Evolutionary conservation across 202 grass and related monocot species (phyloP), one percentile per base, ranked within the genome.

Genomic region (Setaria italica): DNA sequence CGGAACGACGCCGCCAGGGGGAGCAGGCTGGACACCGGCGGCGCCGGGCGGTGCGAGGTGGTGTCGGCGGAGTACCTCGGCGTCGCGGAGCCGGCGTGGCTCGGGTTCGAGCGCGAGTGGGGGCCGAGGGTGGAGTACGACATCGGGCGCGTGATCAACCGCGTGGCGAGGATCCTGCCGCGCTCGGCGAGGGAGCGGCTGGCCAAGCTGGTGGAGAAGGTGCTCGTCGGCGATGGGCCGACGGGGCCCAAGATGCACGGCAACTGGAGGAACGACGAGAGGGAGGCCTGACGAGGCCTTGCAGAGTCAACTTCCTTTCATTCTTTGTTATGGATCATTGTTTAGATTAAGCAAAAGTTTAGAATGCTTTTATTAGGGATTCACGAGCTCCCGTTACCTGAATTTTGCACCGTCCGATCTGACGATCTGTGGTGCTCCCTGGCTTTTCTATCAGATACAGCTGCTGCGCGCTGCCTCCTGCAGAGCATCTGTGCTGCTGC

Each of bases 101-200:
- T 98, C 43, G 84, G 88, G 30, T 98, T 91, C 72, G 67, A 63
- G 68, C 85, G 91, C 41, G 88, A 79, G 63, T 98, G 96, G 95
- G 95, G 96, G 3, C 96, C 96, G 13, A 95, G 85, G 81, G 91
- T 85, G 59, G 94, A 67, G 55, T 99, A 99, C 47, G 86, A 95
- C 78, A 85, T 89, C 29, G 90, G 85, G 7, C 81, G 88, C 7
- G 93, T 95, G 84, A 87, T 95, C 75, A 88, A 87, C 62, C 91
- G 87, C 12, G 93, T 64, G 11, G 85, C 85, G 9, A 89, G 58
- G 89, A 6, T 92, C 54, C 81, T 99, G 81, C 96, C 93, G 3
- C 87, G 80, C 2, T 46, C 32, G 12, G 14, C 49, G 45, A 85
- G 80, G 87, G 72, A 88, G 56, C 72, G 47, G 81, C 70, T 99